phyloP scores from a whole-genome alignment of 305 asterid genomes.

The Fraxinus ornus region DNA sequence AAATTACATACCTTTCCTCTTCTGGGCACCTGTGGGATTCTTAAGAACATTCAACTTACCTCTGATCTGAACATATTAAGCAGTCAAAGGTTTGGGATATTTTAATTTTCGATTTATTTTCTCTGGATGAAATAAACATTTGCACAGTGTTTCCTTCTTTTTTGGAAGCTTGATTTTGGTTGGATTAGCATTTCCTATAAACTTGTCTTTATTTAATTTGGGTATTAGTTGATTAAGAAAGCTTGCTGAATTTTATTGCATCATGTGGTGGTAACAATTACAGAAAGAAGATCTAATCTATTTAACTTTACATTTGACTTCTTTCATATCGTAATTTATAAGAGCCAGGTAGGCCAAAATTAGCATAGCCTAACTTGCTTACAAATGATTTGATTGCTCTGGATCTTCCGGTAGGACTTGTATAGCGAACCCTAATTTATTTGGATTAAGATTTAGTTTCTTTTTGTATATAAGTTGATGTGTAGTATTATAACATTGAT shows the following conservation, averaged over 20 bases:
- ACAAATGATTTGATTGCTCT: not conserved
- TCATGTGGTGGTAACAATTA: not conserved
- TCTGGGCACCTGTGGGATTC: conserved; percentile 2
- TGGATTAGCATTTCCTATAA: conserved; percentile 6
- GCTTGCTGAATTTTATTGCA: not conserved
- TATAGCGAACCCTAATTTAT: not conserved
- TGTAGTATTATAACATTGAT: not conserved
- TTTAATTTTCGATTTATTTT: conserved; percentile 6
- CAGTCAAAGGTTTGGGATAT: conserved; percentile 33
- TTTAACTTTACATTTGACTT: not conserved
- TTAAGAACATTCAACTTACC: conserved; percentile 23
- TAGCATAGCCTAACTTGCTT: not conserved
- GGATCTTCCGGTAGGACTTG: not conserved
- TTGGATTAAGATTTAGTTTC: not conserved
- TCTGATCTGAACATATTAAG: not conserved
- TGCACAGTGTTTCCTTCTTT: not conserved
- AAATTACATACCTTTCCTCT: conserved; percentile 28
- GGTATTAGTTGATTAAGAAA: not conserved
- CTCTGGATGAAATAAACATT: not conserved
- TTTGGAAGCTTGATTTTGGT: not conserved
- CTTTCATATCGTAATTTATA: not conserved
- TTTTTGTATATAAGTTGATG: not conserved
- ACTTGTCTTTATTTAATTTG: not conserved
- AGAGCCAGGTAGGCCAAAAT: not conserved
- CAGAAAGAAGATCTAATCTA: not conserved